Base-by-base conservation (phyloP, 2,329 filamentous ascomycete genomes). In the Colletotrichum sp. region DNA sequence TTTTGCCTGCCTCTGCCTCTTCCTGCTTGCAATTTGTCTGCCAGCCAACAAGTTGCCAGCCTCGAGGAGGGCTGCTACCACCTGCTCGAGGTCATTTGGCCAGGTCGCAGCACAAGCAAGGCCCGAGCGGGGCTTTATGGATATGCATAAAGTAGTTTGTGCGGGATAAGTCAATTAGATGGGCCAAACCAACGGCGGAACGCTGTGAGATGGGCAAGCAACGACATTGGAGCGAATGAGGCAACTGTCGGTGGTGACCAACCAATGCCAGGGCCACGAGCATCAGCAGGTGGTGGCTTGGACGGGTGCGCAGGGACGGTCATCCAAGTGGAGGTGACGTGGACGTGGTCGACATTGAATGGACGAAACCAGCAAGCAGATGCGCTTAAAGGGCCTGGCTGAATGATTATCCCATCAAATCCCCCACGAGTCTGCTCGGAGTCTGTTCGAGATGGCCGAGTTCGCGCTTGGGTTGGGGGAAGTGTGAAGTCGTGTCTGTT, bases 111-210 rank as follows among this genome's bases (percentile, higher is more conserved):
- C 65, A 57, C 44, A 68, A 34, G 28, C 44, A 68, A 34, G 28
- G 67, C 26, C 44, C 52, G 7, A 44, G 67, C 67, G 34, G 21
- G 9, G 13, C n/a, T 70, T 26, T 60, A 44, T 28, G 59, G 18
- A 62, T 55, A 63, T 68, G 72, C 72, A 75, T 72, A 63, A 68
- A 67, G 30, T 26, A 28, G 62, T 34, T 39, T 67, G 68, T 72
- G 62, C 36, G 52, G 64, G 52, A 62, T 39, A 69, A 62, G 26
- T 28, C 65, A 55, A 52, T 69, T 30, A 15, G 52, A 32, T 15
- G 72, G 67, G 59, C n/a, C 70, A 24, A 70, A 64, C 39, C 32
- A 21, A 57, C n/a, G 28, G 49, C 15, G n/a, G 62, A 62, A 16
- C 15, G 70, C 63, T 49, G 32, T 21, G n/a, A 49, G 44, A 5